Conservation (phyloP, 768 basidiomycete species). For the Rhodocollybia butyracea region DNA sequence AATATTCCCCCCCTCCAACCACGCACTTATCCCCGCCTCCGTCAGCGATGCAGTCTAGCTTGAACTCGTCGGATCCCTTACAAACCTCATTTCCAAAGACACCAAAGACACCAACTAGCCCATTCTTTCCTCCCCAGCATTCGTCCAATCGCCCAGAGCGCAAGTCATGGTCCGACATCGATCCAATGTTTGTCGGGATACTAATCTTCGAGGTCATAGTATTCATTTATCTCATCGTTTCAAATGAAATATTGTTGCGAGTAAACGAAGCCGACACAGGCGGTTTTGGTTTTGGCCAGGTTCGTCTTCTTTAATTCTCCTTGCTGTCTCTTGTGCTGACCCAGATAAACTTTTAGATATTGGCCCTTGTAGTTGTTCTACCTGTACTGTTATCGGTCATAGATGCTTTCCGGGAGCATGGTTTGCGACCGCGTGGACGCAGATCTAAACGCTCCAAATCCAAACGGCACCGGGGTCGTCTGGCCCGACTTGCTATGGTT, state of each 20-base stretch:
- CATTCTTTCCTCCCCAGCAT: too few species aligned
- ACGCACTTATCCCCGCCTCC: background rate
- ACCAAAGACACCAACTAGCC: too few species aligned
- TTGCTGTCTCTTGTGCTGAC: background rate
- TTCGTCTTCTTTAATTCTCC: conserved; percentile 9
- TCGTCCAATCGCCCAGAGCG: conserved; percentile 24
- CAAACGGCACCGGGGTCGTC: too few species aligned
- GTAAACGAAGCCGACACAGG: conserved; percentile 18
- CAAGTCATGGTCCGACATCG: conserved; percentile 30
- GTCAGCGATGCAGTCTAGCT: too few species aligned
- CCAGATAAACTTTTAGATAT: conserved; percentile 23
- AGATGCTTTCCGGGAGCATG: conserved; percentile 28
- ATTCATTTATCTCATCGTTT: conserved; percentile 38
- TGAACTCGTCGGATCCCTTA: too few species aligned
- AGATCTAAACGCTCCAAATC: too few species aligned
- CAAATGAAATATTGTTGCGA: conserved; percentile 32
- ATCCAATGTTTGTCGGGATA: conserved; percentile 40
- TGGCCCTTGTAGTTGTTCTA: conserved; percentile 39
- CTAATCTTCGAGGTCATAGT: conserved; percentile 32
- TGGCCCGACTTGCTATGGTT: too few species aligned
- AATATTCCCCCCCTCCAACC: background rate
- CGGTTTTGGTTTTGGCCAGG: conserved; percentile 37
- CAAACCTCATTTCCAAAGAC: too few species aligned
- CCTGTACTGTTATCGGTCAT: conserved; percentile 33
- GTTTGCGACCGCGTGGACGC: conserved; percentile 14